phyloP scores from a whole-genome alignment of 2,329 filamentous ascomycete species.

The Colletotrichum musae region DNA sequence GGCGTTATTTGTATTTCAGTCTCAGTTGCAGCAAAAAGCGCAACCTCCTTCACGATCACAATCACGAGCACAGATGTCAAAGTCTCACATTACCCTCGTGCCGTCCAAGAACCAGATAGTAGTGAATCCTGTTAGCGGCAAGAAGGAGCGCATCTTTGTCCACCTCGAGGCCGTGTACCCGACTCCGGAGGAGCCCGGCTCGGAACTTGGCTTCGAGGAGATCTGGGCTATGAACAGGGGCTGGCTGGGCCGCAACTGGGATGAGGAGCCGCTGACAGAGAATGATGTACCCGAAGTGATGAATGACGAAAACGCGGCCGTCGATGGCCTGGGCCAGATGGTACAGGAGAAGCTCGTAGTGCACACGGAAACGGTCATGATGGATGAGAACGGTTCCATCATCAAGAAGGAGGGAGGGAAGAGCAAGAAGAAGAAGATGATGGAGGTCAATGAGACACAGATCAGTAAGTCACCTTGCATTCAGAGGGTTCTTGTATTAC shows the following conservation, averaged over 20 bases:
- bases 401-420: conserved; percentile 61
- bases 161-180: conserved; percentile 90
- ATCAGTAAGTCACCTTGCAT: conserved; percentile 78
- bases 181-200: conserved; percentile 76
- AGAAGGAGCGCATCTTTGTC: conserved; percentile 88
- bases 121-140: conserved; percentile 85
- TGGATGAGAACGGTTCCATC: conserved; percentile 73
- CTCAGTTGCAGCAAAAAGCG: conserved; percentile 52
- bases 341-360: conserved; percentile 57
- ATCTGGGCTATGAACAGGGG: conserved; percentile 84
- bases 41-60: conserved; percentile 44
- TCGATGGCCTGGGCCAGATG: conserved; percentile 44
- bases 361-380: conserved; percentile 60
- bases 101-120: conserved; percentile 83
- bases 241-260: conserved; percentile 73
- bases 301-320: conserved; percentile 31
- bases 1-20: conserved; percentile 68
- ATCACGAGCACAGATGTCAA: conserved; percentile 71
- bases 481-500: conserved; percentile 16
- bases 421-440: conserved; percentile 81
- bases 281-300: conserved; percentile 22
- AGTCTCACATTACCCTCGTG: conserved; percentile 76
- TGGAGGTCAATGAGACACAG: conserved; percentile 92
- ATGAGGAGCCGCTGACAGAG: conserved; percentile 44
- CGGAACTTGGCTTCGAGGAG: conserved; percentile 93